These are phyloP conservation scores for Candida maltosa DNA, from an alignment of 805 yeast genomes.

Conservation along the genomic window DNA sequence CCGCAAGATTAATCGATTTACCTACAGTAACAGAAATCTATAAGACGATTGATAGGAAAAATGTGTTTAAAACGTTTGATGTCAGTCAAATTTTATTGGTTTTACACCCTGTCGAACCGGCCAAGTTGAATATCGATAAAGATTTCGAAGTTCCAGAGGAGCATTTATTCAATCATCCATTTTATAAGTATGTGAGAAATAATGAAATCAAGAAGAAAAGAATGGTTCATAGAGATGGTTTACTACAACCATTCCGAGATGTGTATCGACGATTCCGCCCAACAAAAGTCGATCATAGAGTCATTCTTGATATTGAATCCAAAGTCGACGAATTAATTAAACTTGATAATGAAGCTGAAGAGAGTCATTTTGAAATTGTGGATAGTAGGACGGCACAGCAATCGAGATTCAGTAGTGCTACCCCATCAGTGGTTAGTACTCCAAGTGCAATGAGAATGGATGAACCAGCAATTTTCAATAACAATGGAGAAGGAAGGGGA, in stretches of 20 bases:
- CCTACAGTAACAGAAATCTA: conserved; percentile 87
- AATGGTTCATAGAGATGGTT: conserved; percentile 68
- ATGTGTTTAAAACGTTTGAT: conserved; percentile 82
- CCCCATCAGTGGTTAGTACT: conserved; percentile 26
- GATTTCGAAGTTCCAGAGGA: conserved; percentile 45
- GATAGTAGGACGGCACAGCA: conserved; percentile 46
- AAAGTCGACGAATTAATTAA: conserved; percentile 73
- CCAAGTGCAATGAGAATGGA: conserved; percentile 15
- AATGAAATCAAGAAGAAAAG: conserved; percentile 42
- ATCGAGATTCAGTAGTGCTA: conserved; percentile 17
- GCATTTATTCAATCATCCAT: conserved; percentile 32
- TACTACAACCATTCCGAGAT: conserved; percentile 76
- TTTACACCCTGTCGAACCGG: conserved; percentile 46
- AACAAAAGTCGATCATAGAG: conserved; percentile 63
- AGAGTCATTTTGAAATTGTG: conserved; percentile 69
- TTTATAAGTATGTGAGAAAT: conserved; percentile 30
- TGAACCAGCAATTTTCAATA: conserved; percentile 13
- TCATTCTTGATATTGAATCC: conserved; percentile 74
- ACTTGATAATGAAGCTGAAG: conserved; percentile 82
- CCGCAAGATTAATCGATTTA: conserved; percentile 81
- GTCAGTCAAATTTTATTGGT: conserved; percentile 82
- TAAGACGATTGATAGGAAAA: conserved; percentile 86
- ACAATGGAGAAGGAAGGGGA: conserved; percentile 32
- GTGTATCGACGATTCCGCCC: conserved; percentile 69
- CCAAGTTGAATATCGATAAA: conserved; percentile 37